Evolutionary conservation across 768 basidiomycete species (phyloP).

Genomic region (Lactarius vividus): DNA sequence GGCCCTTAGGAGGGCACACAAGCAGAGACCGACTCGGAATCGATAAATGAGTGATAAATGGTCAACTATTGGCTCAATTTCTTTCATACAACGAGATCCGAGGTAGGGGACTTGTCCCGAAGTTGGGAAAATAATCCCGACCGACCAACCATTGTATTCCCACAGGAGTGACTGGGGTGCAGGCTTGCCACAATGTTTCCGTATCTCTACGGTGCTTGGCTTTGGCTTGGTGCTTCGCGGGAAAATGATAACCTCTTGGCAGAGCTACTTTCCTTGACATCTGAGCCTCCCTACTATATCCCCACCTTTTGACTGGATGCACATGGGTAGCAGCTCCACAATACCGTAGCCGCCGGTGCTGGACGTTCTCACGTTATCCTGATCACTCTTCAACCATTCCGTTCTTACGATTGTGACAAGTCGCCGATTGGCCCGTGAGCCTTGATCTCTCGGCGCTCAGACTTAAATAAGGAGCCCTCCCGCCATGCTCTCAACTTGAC

Average conservation of each 20-base stretch:
- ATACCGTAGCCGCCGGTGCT: background rate
- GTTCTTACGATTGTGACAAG: background rate
- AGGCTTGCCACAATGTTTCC: conserved; percentile 11
- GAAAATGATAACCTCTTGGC: background rate
- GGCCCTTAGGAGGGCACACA: no score
- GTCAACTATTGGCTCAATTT: no score
- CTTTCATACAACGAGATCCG: no score
- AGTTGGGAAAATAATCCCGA: background rate
- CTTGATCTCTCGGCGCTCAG: background rate
- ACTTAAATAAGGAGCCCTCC: conserved; percentile 3
- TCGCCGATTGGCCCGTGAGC: background rate
- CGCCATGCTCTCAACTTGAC: background rate
- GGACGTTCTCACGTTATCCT: conserved; percentile 16
- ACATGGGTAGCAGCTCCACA: background rate
- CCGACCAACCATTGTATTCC: background rate
- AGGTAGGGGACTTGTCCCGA: background rate
- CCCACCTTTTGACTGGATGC: background rate
- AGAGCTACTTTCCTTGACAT: background rate
- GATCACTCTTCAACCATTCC: background rate
- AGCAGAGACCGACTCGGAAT: no score
- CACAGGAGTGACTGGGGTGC: conserved; percentile 12
- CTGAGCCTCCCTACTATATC: background rate
- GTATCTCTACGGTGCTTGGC: background rate
- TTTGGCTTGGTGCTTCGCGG: conserved; percentile 3
- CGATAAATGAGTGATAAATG: no score